Evolutionary conservation across 2,329 filamentous ascomycete species (phyloP), one percentile per base, ranked within the genome.

Genomic region (Fusarium mangiferae): DNA sequence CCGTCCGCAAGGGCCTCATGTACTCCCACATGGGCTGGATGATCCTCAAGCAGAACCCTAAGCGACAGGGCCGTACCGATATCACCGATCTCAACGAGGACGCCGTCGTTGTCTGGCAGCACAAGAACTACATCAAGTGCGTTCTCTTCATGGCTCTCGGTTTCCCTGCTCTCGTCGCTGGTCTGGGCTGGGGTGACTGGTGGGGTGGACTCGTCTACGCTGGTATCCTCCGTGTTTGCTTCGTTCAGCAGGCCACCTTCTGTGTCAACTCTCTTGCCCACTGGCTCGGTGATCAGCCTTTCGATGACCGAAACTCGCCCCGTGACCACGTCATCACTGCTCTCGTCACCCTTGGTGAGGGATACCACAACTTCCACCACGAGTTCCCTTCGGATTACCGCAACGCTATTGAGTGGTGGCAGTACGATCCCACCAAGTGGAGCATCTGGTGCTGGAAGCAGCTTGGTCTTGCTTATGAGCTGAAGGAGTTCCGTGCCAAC

Each of bases 281-380:
- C 86, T 97, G 93, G 93, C 91, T 97, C 80, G 94, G 94, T 72
- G 94, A 97, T 78, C 94, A 97, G 86, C 94, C 94, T 70, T 97
- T 97, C 82, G 94, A 97, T 78, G 94, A 97, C 88, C 93, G 94
- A 84, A 96, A 97, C 90, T 95, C 93, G 70, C 94, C 94, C 73
- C 92, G 94, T 82, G 94, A 97, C 80, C 94, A 97, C 84, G 89
- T 96, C 81, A 90, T 97, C 84, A 97, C 94, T 45, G 94, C 94
- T 49, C 85, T 97, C 24, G 91, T 94, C 77, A 97, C 94, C 48
- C 91, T 97, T 28, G 94, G 94, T 55, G 94, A 95, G 85, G 94
- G 94, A 36, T 97, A 97, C 86, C 94, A 97, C 89, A 97, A 97
- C 89, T 97, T 97, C 89, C 94, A 97, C 85, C 94, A 97, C 88